phyloP scores from a whole-genome alignment of 208 protist species.

The Leishmania braziliensis region DNA sequence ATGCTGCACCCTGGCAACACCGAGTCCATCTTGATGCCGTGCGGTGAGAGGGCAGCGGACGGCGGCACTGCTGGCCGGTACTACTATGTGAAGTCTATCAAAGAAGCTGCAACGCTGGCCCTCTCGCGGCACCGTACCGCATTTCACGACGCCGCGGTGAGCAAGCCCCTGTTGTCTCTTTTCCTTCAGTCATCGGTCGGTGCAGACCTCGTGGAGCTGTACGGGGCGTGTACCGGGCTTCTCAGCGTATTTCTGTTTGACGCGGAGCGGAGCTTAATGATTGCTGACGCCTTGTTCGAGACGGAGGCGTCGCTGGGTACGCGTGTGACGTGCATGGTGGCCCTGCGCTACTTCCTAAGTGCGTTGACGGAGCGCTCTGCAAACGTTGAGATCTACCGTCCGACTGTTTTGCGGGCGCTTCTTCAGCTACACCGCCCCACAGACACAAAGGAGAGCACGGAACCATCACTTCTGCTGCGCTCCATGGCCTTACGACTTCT shows the following conservation, averaged over 20 bases:
- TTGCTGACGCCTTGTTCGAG: slow-evolving; percentile 18
- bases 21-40: slow-evolving; percentile 25
- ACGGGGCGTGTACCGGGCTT: slow-evolving; percentile 39
- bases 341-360: slow-evolving; percentile 30
- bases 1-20: slow-evolving; percentile 42
- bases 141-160: slow-evolving; percentile 38
- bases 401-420: slow-evolving; percentile 17
- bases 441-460: slow-evolving; percentile 27
- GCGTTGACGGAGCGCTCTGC: slow-evolving; percentile 21
- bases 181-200: slow-evolving; percentile 36
- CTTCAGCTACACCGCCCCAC: slow-evolving; percentile 19
- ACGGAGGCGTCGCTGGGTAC: slow-evolving; percentile 14
- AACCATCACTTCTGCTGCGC: slow-evolving; percentile 28
- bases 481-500: slow-evolving; percentile 48
- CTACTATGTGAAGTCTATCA: slow-evolving; percentile 56
- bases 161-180: slow-evolving; percentile 28
- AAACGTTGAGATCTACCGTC: slow-evolving; percentile 25
- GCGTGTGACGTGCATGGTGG: slow-evolving; percentile 35
- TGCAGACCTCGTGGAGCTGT: slow-evolving; percentile 30
- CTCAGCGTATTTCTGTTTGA: slow-evolving; percentile 31
- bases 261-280: slow-evolving; percentile 6
- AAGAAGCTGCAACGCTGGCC: slow-evolving; percentile 32
- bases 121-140: slow-evolving; percentile 17
- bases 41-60: slow-evolving; percentile 31
- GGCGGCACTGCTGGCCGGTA: slow-evolving; percentile 22